phyloP scores from a whole-genome alignment of 2,329 filamentous ascomycete genomes.

The Beauveria asiatica region DNA sequence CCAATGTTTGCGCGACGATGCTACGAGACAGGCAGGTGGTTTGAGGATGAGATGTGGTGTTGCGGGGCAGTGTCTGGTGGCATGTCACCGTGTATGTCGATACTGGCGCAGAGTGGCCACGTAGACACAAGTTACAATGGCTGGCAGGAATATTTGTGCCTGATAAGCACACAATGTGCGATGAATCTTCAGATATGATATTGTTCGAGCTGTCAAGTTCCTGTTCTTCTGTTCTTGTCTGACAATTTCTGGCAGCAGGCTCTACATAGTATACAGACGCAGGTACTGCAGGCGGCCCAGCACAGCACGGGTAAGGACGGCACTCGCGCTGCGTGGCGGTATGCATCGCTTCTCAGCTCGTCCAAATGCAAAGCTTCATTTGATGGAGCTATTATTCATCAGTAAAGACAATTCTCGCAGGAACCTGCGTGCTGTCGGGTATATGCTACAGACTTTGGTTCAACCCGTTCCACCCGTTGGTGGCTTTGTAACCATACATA shows the following conservation, averaged over 20 bases:
- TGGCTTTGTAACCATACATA: neutral
- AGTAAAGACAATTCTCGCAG: neutral
- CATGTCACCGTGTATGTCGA: neutral
- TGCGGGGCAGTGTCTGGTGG: constrained; percentile 1
- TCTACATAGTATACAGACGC: neutral
- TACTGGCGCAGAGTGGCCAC: too few relatives aligned
- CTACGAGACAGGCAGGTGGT: constrained; percentile 4
- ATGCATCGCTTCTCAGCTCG: neutral
- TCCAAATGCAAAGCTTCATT: neutral
- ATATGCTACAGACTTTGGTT: neutral
- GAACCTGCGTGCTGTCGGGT: neutral
- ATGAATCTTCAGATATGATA: too few relatives aligned
- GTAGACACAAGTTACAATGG: neutral
- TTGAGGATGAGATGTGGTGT: neutral
- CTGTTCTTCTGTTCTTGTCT: neutral
- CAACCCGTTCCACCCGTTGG: too few relatives aligned
- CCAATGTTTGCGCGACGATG: neutral
- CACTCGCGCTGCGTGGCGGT: neutral
- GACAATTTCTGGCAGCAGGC: neutral
- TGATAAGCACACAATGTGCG: too few relatives aligned
- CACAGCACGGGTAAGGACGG: neutral
- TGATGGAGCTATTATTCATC: neutral
- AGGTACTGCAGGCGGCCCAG: constrained; percentile 2
- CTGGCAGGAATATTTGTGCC: neutral
- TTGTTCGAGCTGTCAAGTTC: too few relatives aligned